Evolutionary conservation across 2,329 filamentous ascomycete species (phyloP), one percentile per base, ranked within the genome.

Genomic region (Stagonosporopsis rhizophila): DNA sequence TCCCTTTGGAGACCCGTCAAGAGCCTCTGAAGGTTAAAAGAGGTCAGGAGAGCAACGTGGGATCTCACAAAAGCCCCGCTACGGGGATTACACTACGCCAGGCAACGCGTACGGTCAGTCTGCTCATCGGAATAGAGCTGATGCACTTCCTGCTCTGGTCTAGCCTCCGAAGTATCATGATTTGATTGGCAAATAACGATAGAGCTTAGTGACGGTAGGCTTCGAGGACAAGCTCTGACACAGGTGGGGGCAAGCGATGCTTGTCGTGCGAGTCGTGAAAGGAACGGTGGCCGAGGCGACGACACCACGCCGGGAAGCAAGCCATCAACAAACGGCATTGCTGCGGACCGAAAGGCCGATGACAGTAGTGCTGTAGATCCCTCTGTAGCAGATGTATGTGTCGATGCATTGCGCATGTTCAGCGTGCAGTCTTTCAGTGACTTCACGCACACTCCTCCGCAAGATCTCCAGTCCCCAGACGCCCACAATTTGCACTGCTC

Each of bases 161-260:
- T 62, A 58, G 62, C 34, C 55, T 66, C 65, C 65, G 67, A 50
- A 38, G 45, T 37, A 7, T 8, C 11, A 46, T 19, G 23, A 28
- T 44, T 4, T 56, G 49, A 65, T 68, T 68, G 60, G 63, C 48
- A 25, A 27, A 32, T 6, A 4, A 2, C n/a, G 45, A 44, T 65
- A 57, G 55, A 56, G 20, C 28, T 39, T 38, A 37, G 47, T 41
- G 22, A 19, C 46, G 50, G 56, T 49, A 34, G 34, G 55, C 35
- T 35, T 54, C 45, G 53, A 44, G 54, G 42, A 60, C 55, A 61
- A 63, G 63, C 63, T 57, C 47, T 67, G 60, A 66, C 63, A 63
- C 52, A 49, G 48, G 49, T 45, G 50, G 59, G 44, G 53, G 46
- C 39, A 37, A 39, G 46, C 57, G 58, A 60, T 62, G 65, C 65